Evolutionary conservation across 768 basidiomycete genomes (phyloP), one percentile per base, ranked within the genome.

Genomic region (Pisolithus tinctorius): DNA sequence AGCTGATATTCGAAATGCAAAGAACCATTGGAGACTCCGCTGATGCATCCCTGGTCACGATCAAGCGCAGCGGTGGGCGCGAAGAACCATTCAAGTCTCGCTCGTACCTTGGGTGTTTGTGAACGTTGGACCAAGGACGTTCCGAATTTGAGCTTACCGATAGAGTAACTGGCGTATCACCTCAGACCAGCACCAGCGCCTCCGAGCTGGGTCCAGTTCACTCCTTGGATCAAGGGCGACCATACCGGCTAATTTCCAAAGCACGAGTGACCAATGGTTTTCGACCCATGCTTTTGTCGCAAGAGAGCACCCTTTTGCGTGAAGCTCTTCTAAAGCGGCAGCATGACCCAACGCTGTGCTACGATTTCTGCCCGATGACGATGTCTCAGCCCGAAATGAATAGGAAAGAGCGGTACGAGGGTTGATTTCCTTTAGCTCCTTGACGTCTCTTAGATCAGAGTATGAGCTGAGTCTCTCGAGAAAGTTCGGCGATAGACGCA

Each of bases 161-260:
- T 97, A 94, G 47, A 83, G 74, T 5, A 98, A 73, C 70, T 98
- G 95, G 14, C 79, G 72, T 44, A 91, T 79, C 6, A 89, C 84
- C 65, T 90, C 88, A 10, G 71, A 64, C 84, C 88, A 96, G 56
- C 79, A 83, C 93, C 95, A 99, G 20, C 82, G 71, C 55, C 73
- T 80, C 50, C 60, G 66, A 17, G 58, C 56, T 45, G 74, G 70
- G 43, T 77, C 68, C 13, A 53, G 61, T 60, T 82, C 82, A 38
- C 73, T 70, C 25, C 75, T 65, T 4, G 93, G 93, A 52, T 89
- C 82, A 1, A 93, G 74, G 34, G 77, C 73, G 1, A 83, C 85
- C 78, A 92, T 82, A 11, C 89, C 87, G 3, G 93, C 91, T 20
- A 96, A 69, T 69, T 99, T 99, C 96, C 96, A 99, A 3, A 99